A percentile compares a stretch with the other conserved stretches of the same genome.
phyloP scores from a whole-genome alignment of 2,329 filamentous ascomycete genomes.

The Penicillium sp. region DNA sequence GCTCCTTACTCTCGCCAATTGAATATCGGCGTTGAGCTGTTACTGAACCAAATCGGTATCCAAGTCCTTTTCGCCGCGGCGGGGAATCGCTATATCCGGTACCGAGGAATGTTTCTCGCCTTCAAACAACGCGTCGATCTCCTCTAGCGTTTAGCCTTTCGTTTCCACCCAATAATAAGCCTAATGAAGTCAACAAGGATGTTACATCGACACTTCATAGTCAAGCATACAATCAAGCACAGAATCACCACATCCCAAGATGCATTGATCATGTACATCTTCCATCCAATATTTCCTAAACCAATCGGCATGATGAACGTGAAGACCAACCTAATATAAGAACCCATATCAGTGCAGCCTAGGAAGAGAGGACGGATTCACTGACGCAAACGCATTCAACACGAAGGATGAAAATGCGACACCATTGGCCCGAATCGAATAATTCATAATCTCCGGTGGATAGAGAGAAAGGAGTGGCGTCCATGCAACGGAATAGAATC shows the following conservation, averaged over 20 bases:
- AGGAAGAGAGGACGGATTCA: background rate
- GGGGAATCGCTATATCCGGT: constrained; percentile 19
- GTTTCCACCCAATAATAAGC: constrained; percentile 29
- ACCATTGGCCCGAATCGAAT: constrained; percentile 57
- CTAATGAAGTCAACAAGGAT: background rate
- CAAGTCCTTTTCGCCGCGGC: constrained; percentile 14
- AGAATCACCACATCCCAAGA: constrained; percentile 52
- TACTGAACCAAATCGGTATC: constrained; percentile 14
- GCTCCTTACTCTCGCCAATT: background rate
- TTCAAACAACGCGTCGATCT: constrained; percentile 25
- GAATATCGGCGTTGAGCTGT: constrained; percentile 9
- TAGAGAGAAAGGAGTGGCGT: constrained; percentile 58
- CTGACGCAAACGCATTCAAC: constrained; percentile 34
- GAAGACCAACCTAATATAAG: constrained; percentile 41
- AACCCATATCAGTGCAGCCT: background rate
- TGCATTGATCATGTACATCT: constrained; percentile 57
- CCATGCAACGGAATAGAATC: constrained; percentile 58
- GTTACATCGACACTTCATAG: background rate
- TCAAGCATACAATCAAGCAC: constrained; percentile 16
- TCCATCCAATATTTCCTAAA: constrained; percentile 53
- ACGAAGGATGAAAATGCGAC: constrained; percentile 44
- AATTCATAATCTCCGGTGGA: constrained; percentile 58
- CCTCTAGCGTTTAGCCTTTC: constrained; percentile 26
- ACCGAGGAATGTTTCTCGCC: constrained; percentile 24
- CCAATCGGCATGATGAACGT: constrained; percentile 54